These are phyloP conservation scores for Xylariaceae sp. DNA, from an alignment of 2,329 filamentous ascomycete genomes.

Conservation along the genomic window DNA sequence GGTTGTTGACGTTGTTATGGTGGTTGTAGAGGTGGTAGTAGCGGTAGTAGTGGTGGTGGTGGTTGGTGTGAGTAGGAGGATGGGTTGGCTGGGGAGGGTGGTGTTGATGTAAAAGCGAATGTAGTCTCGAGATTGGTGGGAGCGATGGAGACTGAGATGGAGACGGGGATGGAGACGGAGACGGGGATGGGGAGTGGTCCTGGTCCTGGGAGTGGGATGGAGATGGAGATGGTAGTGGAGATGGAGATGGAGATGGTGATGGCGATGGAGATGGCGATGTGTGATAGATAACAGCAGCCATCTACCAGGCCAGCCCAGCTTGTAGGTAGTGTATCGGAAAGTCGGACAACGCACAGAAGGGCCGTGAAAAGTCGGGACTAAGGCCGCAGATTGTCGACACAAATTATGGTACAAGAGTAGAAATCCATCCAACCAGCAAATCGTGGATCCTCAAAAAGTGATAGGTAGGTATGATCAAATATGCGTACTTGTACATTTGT, in stretches of 20 bases:
- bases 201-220: conserved; percentile 1
- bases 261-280: conserved; percentile 9
- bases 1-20: conserved; percentile 1
- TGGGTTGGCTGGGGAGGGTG: conserved; percentile 18
- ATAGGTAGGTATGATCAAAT: conserved; percentile 13
- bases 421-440: conserved; percentile 10
- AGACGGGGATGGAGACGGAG: not conserved
- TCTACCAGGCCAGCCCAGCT: conserved; percentile 12
- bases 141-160: conserved; percentile 1
- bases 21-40: not conserved
- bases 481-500: not conserved
- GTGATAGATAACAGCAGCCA: conserved; percentile 19
- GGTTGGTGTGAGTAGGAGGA: conserved; percentile 19
- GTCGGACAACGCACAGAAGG: conserved; percentile 8
- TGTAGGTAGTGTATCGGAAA: not conserved
- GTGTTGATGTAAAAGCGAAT: conserved; percentile 16
- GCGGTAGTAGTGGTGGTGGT: conserved; percentile 1
- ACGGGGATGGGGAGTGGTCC: not conserved
- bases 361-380: conserved; percentile 9
- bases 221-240: conserved; percentile 1
- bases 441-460: conserved; percentile 9
- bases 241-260: not conserved
- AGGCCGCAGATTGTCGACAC: conserved; percentile 11
- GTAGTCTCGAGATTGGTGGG: conserved; percentile 12
- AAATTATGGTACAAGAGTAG: conserved; percentile 12